Evolutionary conservation across 179 eudicot genomes (phyloP), one percentile per base, ranked within the genome.

Genomic region (Pouteria campechiana): DNA sequence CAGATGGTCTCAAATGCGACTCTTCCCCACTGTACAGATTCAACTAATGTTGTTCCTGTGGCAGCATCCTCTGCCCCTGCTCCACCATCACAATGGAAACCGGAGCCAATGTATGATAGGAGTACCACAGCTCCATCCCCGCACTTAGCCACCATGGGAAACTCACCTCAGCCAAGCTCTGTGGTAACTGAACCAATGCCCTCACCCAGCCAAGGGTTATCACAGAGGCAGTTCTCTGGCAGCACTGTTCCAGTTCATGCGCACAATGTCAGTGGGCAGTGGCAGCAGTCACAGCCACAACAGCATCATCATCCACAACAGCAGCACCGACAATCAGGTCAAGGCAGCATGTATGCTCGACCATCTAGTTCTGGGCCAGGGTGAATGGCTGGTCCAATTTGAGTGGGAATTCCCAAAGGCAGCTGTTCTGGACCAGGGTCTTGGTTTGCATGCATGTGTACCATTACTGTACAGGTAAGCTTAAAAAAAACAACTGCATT

Each of bases 391-490:
- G n/a, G n/a, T 23, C 40, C 32, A 16, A 37, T 47, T 15, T 37
- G 29, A 25, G 42, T 32, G 47, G 41, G 45, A 24, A 13, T 32
- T 63, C 57, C 56, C 50, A 37, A 46, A 57, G 38, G 32, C 13
- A 44, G 57, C 55, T 69, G 70, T 25, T 63, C 76, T 60, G 61
- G 44, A 63, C 61, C 56, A 28, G 65, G 38, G n/a, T n/a, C 48
- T 22, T 16, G 46, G 48, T 63, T 46, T 41, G 65, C 79, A 77
- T 61, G 67, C 69, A 47, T 53, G 63, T 58, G 30, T 44, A 54
- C 41, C 53, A 57, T 44, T 66, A 33, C 9, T 67, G 76, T 77
- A 68, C 77, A 87, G 97, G 97, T 83, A 57, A 62, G 52, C 15
- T 28, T n/a, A n/a, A n/a, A n/a, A n/a, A n/a, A n/a, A n/a, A n/a